Evolutionary conservation across 2,329 filamentous ascomycete species (phyloP).

Genomic region (Talaromyces rugulosus): DNA sequence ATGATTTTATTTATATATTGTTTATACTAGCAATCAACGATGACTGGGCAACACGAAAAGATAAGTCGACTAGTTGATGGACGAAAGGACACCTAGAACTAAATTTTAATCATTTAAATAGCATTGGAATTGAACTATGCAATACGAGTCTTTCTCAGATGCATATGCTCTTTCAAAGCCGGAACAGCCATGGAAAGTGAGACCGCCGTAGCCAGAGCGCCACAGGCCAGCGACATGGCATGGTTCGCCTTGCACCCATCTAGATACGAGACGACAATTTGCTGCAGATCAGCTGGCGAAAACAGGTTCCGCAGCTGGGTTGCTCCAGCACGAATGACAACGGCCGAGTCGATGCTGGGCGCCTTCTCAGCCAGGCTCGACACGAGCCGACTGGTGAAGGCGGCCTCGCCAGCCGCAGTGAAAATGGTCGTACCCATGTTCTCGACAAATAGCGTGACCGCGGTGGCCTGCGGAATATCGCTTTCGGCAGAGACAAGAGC

Average conservation of each 20-base stretch:
- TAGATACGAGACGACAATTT: slow-evolving; percentile 6
- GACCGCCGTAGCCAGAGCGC: not conserved
- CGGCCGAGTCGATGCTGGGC: not conserved
- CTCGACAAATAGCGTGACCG: slow-evolving; percentile 7
- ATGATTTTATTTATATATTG: not conserved
- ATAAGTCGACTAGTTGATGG: not conserved
- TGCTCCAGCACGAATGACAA: slow-evolving; percentile 1
- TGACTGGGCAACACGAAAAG: not conserved
- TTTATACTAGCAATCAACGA: not conserved
- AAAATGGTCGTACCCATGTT: slow-evolving; percentile 11
- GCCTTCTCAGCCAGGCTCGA: slow-evolving; percentile 2
- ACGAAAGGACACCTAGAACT: not conserved
- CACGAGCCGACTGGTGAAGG: slow-evolving; percentile 5
- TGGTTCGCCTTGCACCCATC: slow-evolving; percentile 7
- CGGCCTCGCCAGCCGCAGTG: slow-evolving; percentile 5
- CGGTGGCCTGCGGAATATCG: slow-evolving; percentile 8
- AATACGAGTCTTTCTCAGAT: not conserved
- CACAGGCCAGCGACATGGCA: slow-evolving; percentile 7
- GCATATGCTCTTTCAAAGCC: slow-evolving; percentile 1
- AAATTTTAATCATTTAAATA: not conserved
- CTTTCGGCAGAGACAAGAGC: not conserved
- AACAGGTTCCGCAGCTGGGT: slow-evolving; percentile 6
- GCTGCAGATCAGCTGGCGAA: slow-evolving; percentile 2
- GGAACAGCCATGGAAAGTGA: slow-evolving; percentile 7
- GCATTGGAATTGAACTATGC: not conserved